Conservation (phyloP, 768 basidiomycete genomes). For the Auriscalpium vulgare region DNA sequence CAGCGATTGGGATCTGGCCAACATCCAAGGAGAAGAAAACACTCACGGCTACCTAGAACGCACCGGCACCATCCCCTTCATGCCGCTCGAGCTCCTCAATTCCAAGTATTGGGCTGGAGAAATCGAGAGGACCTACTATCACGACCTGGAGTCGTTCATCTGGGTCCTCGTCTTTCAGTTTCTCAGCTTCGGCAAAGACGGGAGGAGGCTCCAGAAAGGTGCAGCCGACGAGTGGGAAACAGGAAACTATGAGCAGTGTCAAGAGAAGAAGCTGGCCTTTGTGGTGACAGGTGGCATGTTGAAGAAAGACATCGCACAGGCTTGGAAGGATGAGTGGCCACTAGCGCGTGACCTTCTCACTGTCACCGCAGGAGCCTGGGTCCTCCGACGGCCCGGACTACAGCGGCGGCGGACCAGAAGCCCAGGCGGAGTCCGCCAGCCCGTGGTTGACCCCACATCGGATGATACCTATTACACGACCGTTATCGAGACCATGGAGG, state of each 20-base stretch:
- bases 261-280: not conserved
- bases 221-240: not conserved
- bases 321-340: no score
- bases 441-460: no score
- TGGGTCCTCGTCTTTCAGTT: not conserved
- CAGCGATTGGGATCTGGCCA: not conserved
- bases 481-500: conserved; percentile 28
- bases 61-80: not conserved
- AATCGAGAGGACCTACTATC: not conserved
- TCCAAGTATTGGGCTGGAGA: not conserved
- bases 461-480: not conserved
- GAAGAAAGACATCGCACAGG: no score
- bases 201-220: not conserved
- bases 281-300: no score
- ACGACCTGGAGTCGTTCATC: not conserved
- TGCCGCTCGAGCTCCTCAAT: not conserved
- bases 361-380: no score
- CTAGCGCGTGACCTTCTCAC: no score
- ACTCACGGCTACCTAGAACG: not conserved
- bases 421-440: no score
- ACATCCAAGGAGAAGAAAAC: no score
- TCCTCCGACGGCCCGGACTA: no score
- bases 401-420: no score
- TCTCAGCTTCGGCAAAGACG: not conserved
- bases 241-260: not conserved